Evolutionary conservation across 2,329 filamentous ascomycete species (phyloP), one percentile per base, ranked within the genome.

Genomic region (Cytospora chrysosperma): DNA sequence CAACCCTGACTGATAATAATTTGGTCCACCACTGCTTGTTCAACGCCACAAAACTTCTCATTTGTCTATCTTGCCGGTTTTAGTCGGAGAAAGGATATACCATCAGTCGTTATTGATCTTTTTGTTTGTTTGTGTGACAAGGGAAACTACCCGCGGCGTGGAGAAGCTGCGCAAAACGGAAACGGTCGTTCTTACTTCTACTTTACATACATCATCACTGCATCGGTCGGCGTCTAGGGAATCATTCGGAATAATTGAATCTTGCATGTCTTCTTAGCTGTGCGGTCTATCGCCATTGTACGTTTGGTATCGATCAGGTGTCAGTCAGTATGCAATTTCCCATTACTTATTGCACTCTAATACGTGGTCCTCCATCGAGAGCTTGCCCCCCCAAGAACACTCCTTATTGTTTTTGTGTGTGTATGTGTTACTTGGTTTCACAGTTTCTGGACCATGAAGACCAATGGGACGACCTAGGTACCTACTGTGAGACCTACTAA

Each of bases 1-100:
- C 70, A 96, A 96, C 75, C 92, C 92, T 21, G 92, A 95, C 75
- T 85, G 77, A 65, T 54, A 34, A 34, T 12, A n/a, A 37, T 47
- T 43, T 56, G 26, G 34, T 12, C 21, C 27, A 50, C 40, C 24
- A 47, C 30, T 17, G 30, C 51, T 32, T n/a, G n/a, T 47, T 47
- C 13, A 30, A 26, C 24, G 26, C 26, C 40, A 13, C 30, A 9
- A 34, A 34, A 62, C 32, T 28, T 63, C 54, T 55, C 54, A 27
- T 60, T 63, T 55, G 26, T 55, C 40, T 64, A 53, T 66, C 59
- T 43, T 56, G 37, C 54, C 60, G 34, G 47, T 24, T 56, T 30
- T 26, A 43, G 28, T 27, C 19, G 26, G 34, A 27, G 51, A 47
- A n/a, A 49, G 55, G 59, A 53, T 37, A 65, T 62, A 62, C 62